phyloP scores from a whole-genome alignment of 2,329 filamentous ascomycete genomes.

The Aspergillus sp. region DNA sequence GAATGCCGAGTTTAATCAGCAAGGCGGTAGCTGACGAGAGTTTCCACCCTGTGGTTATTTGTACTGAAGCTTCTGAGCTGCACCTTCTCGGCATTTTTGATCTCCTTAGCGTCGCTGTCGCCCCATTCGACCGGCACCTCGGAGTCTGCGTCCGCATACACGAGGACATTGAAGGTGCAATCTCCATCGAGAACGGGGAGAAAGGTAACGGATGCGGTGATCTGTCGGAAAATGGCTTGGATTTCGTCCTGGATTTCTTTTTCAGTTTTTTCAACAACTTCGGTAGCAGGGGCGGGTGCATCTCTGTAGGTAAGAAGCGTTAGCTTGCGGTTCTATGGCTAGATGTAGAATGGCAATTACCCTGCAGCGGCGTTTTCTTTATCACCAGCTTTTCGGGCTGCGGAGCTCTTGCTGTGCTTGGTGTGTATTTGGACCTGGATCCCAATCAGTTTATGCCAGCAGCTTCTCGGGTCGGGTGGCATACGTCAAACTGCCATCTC shows the following conservation, averaged over 20 bases:
- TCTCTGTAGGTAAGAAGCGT: conserved; percentile 25
- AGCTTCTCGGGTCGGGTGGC: conserved; percentile 21
- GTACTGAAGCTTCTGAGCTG: conserved; percentile 96
- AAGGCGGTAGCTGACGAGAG: conserved; percentile 83
- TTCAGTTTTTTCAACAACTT: conserved; percentile 74
- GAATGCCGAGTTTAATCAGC: conserved; percentile 32
- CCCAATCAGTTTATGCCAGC: conserved; percentile 9
- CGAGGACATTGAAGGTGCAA: conserved; percentile 97
- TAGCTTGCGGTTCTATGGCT: not conserved
- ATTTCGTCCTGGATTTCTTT: conserved; percentile 94
- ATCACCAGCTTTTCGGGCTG: conserved; percentile 53
- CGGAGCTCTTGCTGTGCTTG: conserved; percentile 50
- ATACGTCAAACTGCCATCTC: conserved; percentile 95
- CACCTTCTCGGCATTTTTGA: conserved; percentile 89
- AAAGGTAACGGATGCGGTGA: conserved; percentile 96
- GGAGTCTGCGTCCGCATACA: conserved; percentile 94
- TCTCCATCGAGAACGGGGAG: conserved; percentile 89
- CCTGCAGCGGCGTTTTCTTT: conserved; percentile 68
- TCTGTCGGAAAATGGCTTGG: conserved; percentile 94
- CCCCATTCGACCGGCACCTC: conserved; percentile 98
- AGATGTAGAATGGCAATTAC: conserved; percentile 39
- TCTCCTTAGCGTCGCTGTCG: conserved; percentile 97
- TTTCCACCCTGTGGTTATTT: conserved; percentile 89
- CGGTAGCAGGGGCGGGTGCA: conserved; percentile 22
- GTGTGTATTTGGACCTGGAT: conserved; percentile 58